Conservation (phyloP, 495 filamentous ascomycete genomes). For the Podospora anserina region DNA sequence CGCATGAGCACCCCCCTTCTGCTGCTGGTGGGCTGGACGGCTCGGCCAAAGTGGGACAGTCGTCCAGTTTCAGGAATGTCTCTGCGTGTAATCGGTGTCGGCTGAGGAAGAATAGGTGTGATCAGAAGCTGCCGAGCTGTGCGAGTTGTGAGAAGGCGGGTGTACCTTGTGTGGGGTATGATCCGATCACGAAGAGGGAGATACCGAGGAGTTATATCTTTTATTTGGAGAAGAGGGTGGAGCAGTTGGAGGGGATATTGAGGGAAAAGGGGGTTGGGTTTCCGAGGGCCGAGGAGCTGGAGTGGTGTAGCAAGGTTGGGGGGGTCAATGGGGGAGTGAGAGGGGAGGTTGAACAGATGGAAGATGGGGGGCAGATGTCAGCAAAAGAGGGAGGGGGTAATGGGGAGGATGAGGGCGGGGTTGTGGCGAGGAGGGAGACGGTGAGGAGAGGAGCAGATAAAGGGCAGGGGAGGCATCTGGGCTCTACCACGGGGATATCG, state of each 20-base stretch:
- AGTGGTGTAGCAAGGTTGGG: constrained; percentile 59
- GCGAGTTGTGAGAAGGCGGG: constrained; percentile 85
- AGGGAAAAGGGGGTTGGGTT: constrained; percentile 66
- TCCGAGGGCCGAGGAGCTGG: constrained; percentile 72
- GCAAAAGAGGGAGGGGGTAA: constrained; percentile 27
- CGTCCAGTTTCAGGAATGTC: constrained; percentile 79
- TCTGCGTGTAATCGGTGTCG: constrained; percentile 93
- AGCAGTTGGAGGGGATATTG: constrained; percentile 78
- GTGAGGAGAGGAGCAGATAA: constrained; percentile 58
- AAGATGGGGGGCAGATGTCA: background rate
- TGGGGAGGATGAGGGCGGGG: constrained; percentile 35
- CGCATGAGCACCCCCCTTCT: constrained; percentile 37
- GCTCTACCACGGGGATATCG: constrained; percentile 85
- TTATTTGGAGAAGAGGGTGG: constrained; percentile 83
- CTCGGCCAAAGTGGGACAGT: constrained; percentile 44
- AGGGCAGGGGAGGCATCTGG: constrained; percentile 78
- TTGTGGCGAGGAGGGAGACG: constrained; percentile 33
- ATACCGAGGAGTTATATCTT: constrained; percentile 93
- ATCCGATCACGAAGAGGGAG: constrained; percentile 91
- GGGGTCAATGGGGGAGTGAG: constrained; percentile 22
- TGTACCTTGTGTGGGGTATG: constrained; percentile 88
- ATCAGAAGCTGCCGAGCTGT: constrained; percentile 86
- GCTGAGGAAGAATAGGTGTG: constrained; percentile 89
- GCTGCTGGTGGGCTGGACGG: constrained; percentile 14
- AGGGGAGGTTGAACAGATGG: background rate